Evolutionary conservation across 106 monocot species (phyloP), one percentile per base, ranked within the genome.

Genomic region (Posidonia australis): DNA sequence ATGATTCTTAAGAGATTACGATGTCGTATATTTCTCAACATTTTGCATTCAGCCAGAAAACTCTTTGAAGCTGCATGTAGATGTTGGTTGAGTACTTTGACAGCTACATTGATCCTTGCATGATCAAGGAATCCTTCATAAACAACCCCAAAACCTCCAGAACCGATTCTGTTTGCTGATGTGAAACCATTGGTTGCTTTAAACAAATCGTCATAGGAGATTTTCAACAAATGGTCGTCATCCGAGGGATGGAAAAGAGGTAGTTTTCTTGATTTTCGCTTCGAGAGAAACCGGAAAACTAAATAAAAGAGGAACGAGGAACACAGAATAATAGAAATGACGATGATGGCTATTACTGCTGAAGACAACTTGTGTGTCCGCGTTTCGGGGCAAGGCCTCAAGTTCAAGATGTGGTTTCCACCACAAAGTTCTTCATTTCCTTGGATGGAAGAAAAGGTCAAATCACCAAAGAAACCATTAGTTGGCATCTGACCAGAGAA

Each of bases 361-460:
- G 10, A n/a, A 1, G 25, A n/a, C n/a, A 26, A 27, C 47, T 46
- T 65, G 31, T 46, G 9, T 7, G 1, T 44, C 43, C 9, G 10
- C 28, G 0, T 28, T 13, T 13, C 12, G 1, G 17, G 5, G 23
- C 64, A 65, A 1, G 52, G 3, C 52, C 18, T 44, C 10, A 66
- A 16, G 51, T 66, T 43, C 31, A 51, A 31, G 26, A 29, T 46
- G 9, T 20, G 16, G 12, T 0, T 54, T 1, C 43, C 54, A 9
- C 67, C 55, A 21, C 43, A 68, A 18, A 68, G 56, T n/a, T 26
- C 56, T 43, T 47, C 51, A 45, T 68, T 68, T 16, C 67, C 67
- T 30, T 31, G 9, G 28, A 68, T n/a, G 0, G 67, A 68, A 43
- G 56, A 36, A 6, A 23, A 7, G 17, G 42, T 56, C 0, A 29